These are phyloP conservation scores for Clausena lansium DNA, from an alignment of 345 rosid genomes.

Conservation along the genomic window DNA sequence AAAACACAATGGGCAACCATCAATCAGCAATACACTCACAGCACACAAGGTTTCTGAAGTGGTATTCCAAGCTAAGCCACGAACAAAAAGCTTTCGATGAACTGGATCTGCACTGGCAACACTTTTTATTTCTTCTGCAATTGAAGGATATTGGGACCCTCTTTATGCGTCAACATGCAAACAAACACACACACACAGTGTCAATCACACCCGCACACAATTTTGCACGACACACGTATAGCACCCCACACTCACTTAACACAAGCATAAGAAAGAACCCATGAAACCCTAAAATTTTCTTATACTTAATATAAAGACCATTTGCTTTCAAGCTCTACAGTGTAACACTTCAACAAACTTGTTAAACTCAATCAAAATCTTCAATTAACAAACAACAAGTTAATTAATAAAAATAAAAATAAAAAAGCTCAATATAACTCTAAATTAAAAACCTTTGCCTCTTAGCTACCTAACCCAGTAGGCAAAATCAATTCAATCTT, in stretches of 20 bases:
- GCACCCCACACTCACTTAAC: conserved; percentile 14
- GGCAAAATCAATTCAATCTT: not conserved
- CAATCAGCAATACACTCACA: conserved; percentile 66
- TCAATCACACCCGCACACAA: conserved; percentile 71
- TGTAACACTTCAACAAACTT: not conserved
- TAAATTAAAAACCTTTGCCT: not conserved
- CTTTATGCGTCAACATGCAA: conserved; percentile 75
- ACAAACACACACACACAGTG: conserved; percentile 42
- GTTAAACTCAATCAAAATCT: not conserved
- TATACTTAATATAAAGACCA: not conserved
- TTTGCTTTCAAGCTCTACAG: not conserved
- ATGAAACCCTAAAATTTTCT: not conserved
- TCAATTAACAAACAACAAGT: not conserved
- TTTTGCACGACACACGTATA: conserved; percentile 18
- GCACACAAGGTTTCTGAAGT: conserved; percentile 73
- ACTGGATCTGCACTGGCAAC: conserved; percentile 67
- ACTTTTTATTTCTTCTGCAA: conserved; percentile 78
- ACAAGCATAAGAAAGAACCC: conserved; percentile 12
- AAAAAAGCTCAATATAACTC: not conserved
- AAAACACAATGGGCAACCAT: conserved; percentile 28
- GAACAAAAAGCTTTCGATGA: conserved; percentile 81
- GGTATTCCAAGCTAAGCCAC: conserved; percentile 85
- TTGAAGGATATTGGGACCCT: conserved; percentile 72
- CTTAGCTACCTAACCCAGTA: not conserved
- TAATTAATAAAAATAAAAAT: not conserved